A percentile compares a stretch with the other conserved stretches of the same genome.
Conservation (phyloP, 768 basidiomycete species). For the Galerina marginata region DNA sequence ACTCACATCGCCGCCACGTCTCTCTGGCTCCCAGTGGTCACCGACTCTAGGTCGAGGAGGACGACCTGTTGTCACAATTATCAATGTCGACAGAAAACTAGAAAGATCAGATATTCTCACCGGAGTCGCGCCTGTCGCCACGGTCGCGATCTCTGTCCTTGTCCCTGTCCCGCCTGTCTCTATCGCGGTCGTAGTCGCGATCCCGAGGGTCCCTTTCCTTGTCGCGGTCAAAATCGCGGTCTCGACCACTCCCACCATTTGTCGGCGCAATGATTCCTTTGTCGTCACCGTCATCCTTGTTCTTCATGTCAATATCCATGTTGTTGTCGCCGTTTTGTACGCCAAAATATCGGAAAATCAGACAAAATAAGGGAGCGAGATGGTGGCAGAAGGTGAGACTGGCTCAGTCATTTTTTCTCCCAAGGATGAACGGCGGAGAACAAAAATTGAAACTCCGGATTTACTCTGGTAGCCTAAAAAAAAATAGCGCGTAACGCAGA, state of each 20-base stretch:
- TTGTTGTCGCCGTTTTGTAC: not conserved
- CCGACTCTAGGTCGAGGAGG: constrained; percentile 51
- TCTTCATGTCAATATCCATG: constrained; percentile 87
- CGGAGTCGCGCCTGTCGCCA: constrained; percentile 58
- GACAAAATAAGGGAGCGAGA: not conserved
- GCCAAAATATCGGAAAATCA: constrained; percentile 2
- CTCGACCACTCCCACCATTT: constrained; percentile 40
- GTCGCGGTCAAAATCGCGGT: constrained; percentile 47
- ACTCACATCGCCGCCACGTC: constrained; percentile 74
- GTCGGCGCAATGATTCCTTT: constrained; percentile 49
- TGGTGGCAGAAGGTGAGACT: not conserved
- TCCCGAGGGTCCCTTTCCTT: constrained; percentile 48
- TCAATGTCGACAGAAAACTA: constrained; percentile 6
- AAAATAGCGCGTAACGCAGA: too few species aligned
- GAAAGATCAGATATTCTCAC: constrained; percentile 36
- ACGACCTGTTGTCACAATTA: constrained; percentile 12
- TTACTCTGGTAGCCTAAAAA: too few species aligned
- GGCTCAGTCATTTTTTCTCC: constrained; percentile 1
- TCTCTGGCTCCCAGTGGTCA: constrained; percentile 88
- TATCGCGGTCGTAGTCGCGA: constrained; percentile 53
- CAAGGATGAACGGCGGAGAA: not conserved
- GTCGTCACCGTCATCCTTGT: constrained; percentile 74
- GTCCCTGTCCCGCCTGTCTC: constrained; percentile 46
- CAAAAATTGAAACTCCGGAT: too few species aligned
- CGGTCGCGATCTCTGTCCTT: constrained; percentile 42